Percentiles rank a stretch among this genome's conserved stretches.
Conservation (phyloP, 2,329 filamentous ascomycete genomes). For the Pseudopithomyces maydicus region DNA sequence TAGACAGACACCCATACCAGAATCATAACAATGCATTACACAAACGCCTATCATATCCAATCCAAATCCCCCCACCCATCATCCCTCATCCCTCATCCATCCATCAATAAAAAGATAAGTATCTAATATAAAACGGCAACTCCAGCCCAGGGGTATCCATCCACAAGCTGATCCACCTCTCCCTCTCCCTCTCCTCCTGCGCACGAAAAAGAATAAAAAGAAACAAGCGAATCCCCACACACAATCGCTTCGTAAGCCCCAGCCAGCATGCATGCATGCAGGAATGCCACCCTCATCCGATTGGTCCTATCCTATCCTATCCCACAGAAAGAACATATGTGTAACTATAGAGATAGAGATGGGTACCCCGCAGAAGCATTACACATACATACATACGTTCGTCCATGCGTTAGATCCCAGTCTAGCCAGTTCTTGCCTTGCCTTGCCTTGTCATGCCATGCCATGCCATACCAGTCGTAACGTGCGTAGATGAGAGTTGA, state of each 20-base stretch:
- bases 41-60: background rate
- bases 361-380: too few species aligned
- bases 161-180: background rate
- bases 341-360: too few species aligned
- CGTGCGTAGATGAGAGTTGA: slow-evolving; percentile 4
- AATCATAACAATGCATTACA: slow-evolving; percentile 6
- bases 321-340: slow-evolving; percentile 3
- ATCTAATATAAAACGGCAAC: too few species aligned
- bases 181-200: too few species aligned
- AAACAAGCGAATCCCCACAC: background rate
- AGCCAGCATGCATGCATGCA: background rate
- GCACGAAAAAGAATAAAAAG: too few species aligned
- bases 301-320: background rate
- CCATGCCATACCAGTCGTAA: background rate
- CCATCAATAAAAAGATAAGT: background rate
- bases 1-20: background rate
- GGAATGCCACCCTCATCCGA: too few species aligned
- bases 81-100: background rate
- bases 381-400: too few species aligned
- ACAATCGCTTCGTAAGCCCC: background rate
- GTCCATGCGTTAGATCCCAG: too few species aligned
- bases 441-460: too few species aligned
- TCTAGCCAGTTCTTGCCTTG: too few species aligned
- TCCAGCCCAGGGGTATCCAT: background rate
- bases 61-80: background rate